phyloP scores from a whole-genome alignment of 306 rosid genomes.

The Carpinus viminea region DNA sequence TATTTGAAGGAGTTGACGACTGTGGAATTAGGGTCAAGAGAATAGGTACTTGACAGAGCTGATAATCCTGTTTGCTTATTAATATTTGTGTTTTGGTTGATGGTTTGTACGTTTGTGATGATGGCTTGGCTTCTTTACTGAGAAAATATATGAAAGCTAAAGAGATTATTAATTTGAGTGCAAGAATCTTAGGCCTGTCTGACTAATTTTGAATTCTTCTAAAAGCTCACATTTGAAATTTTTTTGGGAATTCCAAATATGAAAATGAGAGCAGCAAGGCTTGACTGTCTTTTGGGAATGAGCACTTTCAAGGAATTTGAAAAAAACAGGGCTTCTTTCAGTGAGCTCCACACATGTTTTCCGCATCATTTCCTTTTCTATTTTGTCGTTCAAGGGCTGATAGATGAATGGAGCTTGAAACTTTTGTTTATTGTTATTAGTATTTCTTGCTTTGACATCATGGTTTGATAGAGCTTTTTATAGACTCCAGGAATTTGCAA shows the following conservation, averaged over 20 bases:
- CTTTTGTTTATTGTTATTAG: neutral
- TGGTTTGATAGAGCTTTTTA: neutral
- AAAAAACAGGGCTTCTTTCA: neutral
- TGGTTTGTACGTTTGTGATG: neutral
- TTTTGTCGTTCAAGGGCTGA: neutral
- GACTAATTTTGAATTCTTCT: neutral
- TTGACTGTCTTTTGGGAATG: neutral
- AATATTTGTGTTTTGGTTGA: neutral
- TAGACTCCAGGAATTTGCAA: neutral
- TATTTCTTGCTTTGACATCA: neutral
- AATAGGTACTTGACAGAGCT: neutral
- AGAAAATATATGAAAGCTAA: neutral
- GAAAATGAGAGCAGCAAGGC: neutral
- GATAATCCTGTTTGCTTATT: neutral
- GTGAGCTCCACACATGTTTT: neutral
- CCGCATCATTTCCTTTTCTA: neutral
- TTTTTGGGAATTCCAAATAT: neutral
- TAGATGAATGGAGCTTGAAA: neutral
- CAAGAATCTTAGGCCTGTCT: neutral
- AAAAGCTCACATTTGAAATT: neutral
- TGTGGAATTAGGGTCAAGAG: neutral
- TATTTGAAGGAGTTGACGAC: neutral
- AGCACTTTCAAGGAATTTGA: neutral
- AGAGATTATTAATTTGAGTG: neutral
- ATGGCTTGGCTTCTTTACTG: neutral